These are phyloP conservation scores for Penicillium sp. DNA, from an alignment of 2,329 filamentous ascomycete species.

Conservation along the genomic window DNA sequence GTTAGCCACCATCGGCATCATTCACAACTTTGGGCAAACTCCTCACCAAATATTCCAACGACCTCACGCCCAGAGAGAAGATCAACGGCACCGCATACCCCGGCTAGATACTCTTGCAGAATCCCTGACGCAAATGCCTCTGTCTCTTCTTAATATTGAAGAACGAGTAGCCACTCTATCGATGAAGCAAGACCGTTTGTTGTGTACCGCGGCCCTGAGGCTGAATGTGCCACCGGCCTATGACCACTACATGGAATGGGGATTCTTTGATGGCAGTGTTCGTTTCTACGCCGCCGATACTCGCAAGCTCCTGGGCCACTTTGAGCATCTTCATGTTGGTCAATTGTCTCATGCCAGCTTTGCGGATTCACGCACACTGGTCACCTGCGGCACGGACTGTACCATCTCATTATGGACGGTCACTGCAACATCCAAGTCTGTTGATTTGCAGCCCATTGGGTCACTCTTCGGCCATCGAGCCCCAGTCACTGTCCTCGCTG, in stretches of 20 bases:
- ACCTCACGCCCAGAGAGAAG: constrained; percentile 74
- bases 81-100: constrained; percentile 60
- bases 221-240: constrained; percentile 82
- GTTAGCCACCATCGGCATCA: constrained; percentile 86
- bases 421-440: constrained; percentile 61
- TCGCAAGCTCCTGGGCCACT: constrained; percentile 78
- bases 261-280: constrained; percentile 87
- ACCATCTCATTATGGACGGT: constrained; percentile 83
- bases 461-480: constrained; percentile 88
- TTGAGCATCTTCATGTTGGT: constrained; percentile 89
- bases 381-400: constrained; percentile 90
- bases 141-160: constrained; percentile 71
- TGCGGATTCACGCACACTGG: constrained; percentile 82
- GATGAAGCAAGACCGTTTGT: constrained; percentile 73
- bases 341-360: constrained; percentile 82
- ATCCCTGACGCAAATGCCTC: constrained; percentile 72
- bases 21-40: constrained; percentile 98
- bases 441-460: constrained; percentile 75
- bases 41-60: constrained; percentile 90
- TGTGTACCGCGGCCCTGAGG: constrained; percentile 80
- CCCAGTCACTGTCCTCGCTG: constrained; percentile 75
- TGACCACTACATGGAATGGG: constrained; percentile 94
- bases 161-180: constrained; percentile 79
- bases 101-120: constrained; percentile 76
- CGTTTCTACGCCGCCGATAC: constrained; percentile 86